Percentiles rank a stretch among this genome's conserved stretches.
phyloP scores from a whole-genome alignment of 1,284 basidiomycete species.

The Rugosomyces carneus region DNA sequence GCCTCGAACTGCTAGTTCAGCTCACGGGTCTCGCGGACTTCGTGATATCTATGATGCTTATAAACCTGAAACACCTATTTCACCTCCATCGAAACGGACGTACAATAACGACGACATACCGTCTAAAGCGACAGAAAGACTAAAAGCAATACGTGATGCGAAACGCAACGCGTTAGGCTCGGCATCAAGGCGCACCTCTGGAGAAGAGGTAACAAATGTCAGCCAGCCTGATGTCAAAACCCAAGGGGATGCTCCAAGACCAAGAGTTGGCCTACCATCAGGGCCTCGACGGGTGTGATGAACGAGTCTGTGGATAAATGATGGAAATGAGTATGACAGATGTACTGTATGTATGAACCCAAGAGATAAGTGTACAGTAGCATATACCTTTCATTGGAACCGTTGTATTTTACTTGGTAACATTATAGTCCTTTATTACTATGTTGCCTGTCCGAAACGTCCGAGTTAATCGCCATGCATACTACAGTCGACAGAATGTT shows the following conservation, averaged over 20 bases:
- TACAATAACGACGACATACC: conserved; percentile 18
- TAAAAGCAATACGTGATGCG: conserved; percentile 49
- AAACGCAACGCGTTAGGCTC: conserved; percentile 30
- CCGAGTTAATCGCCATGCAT: not conserved
- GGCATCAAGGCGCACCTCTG: conserved; percentile 1
- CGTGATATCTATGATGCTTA: conserved; percentile 33
- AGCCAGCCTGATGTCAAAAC: conserved; percentile 19
- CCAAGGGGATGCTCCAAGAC: conserved; percentile 14
- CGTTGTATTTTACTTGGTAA: conserved; percentile 5
- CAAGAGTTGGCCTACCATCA: conserved; percentile 24
- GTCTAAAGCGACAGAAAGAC: conserved; percentile 41
- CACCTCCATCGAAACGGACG: conserved; percentile 4
- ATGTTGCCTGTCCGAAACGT: conserved; percentile 8
- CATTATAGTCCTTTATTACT: not conserved
- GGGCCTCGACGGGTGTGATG: conserved; percentile 20
- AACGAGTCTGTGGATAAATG: conserved; percentile 7
- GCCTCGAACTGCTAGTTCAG: conserved; percentile 4
- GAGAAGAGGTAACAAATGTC: conserved; percentile 1
- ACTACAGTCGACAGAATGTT: not conserved
- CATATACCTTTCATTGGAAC: not conserved
- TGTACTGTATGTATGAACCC: not conserved
- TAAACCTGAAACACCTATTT: conserved; percentile 6
- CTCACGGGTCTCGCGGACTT: conserved; percentile 23
- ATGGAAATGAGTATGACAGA: conserved; percentile 13
- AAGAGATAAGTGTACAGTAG: not conserved